Base-by-base conservation (phyloP, 371 early-diverging fungal species). In the Mortierella polycephala region DNA sequence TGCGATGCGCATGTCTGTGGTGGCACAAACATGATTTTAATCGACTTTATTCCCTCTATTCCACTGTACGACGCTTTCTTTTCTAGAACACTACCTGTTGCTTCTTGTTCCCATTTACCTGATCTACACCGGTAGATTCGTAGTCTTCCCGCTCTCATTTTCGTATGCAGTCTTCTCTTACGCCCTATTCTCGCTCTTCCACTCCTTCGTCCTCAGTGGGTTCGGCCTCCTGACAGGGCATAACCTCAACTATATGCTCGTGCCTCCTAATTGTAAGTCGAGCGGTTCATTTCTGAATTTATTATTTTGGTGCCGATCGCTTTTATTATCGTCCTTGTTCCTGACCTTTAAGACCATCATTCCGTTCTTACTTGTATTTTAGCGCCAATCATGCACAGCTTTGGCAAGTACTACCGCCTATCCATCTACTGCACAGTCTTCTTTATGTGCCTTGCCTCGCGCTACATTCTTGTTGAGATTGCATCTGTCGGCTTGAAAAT, bases 211-310 rank as follows among this genome's bases (percentile, higher is more conserved):
- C 11, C 56, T 79, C 66, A 79, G 66, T 40, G 67, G 62, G 16
- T 55, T 68, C 47, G 73, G 73, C 0, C 75, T 90, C 14, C 61
- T 80, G 30, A 84, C 89, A 7, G 87, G 88, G 14, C 81, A 85
- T 54, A 90, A 90, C 62, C 70, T 90, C 39, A 90, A 90, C 72
- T 90, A 90, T 67, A 83, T 88, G 81, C 83, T 87, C 53, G 83
- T 87, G 30, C 89, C 88, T 21, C 89, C 89, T 49, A 77, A 77
- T 52, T 72, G 75, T 75, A 75, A 61, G 75, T 69, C 14, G 7
- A 18, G 21, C 11, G 2, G 21, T 0, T 54, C 44, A 7, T 47
- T 37, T 5, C 21, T 7, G 37, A 3, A 46, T 4, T 37, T 45
- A 21, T 37, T 45, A 13, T 2, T 11, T 41, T 44, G 11, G 13